Conservation (phyloP, 2,329 filamentous ascomycete genomes). For the Hymenoscyphus repandus region DNA sequence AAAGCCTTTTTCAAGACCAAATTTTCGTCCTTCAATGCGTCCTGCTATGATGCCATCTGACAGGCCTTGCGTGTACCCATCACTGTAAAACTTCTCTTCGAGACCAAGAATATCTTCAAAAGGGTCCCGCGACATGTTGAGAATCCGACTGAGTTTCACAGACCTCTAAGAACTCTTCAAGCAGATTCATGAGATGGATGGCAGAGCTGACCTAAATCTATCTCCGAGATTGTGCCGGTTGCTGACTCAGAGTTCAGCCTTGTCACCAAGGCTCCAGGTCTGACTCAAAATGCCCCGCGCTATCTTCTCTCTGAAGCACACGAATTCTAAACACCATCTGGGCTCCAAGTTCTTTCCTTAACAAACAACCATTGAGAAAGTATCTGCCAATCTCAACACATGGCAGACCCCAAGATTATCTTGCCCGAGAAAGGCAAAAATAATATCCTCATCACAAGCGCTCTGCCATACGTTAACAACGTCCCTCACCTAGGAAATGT, state of each 20-base stretch:
- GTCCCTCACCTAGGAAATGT: constrained; percentile 85
- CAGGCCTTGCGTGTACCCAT: constrained; percentile 73
- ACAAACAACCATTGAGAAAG: background rate
- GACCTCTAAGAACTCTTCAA: background rate
- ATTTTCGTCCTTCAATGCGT: constrained; percentile 79
- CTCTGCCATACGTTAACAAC: constrained; percentile 79
- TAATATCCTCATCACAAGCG: constrained; percentile 87
- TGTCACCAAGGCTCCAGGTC: too few relatives aligned
- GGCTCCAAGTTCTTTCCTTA: background rate
- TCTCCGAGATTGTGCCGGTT: too few relatives aligned
- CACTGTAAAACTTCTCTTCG: constrained; percentile 68
- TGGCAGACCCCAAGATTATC: constrained; percentile 36
- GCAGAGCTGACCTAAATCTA: too few relatives aligned
- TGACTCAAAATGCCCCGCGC: background rate
- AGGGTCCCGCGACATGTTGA: constrained; percentile 22
- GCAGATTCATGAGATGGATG: background rate
- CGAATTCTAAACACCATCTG: background rate
- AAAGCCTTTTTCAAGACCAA: constrained; percentile 88
- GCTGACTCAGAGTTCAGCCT: too few relatives aligned
- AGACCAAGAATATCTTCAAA: constrained; percentile 47
- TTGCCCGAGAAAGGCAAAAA: constrained; percentile 68
- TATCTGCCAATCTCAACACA: constrained; percentile 9
- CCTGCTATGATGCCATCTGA: constrained; percentile 73
- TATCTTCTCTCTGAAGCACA: background rate
- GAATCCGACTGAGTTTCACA: background rate